phyloP scores from a whole-genome alignment of 345 rosid genomes.

The Camelina sativa region DNA sequence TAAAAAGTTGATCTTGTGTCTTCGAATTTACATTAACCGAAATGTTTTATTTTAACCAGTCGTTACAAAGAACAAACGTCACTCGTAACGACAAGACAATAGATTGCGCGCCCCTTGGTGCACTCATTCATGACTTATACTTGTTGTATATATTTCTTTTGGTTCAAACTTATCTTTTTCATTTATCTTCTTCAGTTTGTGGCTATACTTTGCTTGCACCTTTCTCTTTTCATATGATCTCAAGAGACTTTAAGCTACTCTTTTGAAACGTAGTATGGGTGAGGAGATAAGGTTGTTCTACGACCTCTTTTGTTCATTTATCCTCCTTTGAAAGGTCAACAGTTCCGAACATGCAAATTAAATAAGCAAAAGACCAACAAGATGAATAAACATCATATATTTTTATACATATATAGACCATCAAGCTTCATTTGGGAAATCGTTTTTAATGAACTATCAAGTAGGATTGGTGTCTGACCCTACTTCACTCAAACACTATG shows the following conservation, averaged over 20 bases:
- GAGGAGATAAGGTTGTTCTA: constrained; percentile 34
- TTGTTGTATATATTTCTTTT: not conserved
- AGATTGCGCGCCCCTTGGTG: not conserved
- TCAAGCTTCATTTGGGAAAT: constrained; percentile 19
- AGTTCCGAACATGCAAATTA: constrained; percentile 17
- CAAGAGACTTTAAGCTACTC: constrained; percentile 6
- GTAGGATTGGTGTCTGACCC: constrained; percentile 35
- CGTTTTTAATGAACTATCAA: constrained; percentile 5
- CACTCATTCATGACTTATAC: not conserved
- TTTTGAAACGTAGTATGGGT: constrained; percentile 35
- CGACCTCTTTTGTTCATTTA: constrained; percentile 14
- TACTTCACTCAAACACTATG: constrained; percentile 43
- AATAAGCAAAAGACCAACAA: not conserved
- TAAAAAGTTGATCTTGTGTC: constrained; percentile 3
- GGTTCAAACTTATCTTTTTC: not conserved
- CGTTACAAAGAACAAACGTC: not conserved
- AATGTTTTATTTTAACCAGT: not conserved
- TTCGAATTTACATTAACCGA: not conserved
- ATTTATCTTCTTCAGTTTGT: constrained; percentile 27
- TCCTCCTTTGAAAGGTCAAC: constrained; percentile 28
- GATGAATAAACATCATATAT: not conserved
- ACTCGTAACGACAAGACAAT: not conserved
- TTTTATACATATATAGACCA: not conserved
- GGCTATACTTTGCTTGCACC: constrained; percentile 36
- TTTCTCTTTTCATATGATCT: constrained; percentile 20